Percentiles rank a stretch among this genome's conserved stretches.
These are phyloP conservation scores for Hyaloperonospora brassicae DNA, from an alignment of 352 stramenopile species.

Conservation along the genomic window DNA sequence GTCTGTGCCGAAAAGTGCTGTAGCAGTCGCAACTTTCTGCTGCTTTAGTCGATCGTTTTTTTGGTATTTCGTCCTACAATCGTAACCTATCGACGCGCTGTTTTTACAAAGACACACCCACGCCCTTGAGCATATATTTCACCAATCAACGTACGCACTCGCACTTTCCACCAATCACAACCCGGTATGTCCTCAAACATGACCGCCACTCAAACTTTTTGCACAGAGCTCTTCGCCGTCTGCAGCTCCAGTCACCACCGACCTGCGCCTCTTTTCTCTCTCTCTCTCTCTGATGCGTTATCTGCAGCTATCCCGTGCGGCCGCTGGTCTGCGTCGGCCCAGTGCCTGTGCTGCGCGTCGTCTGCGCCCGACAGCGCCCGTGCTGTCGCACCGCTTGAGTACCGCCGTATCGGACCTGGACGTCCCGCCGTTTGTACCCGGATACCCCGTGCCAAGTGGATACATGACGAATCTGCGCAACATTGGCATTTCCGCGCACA, in stretches of 20 bases:
- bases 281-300: slow-evolving; percentile 34
- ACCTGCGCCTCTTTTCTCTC: background rate
- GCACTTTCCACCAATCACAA: too few relatives aligned
- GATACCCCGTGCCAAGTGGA: slow-evolving; percentile 41
- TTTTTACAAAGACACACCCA: too few relatives aligned
- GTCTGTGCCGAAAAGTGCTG: too few relatives aligned
- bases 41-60: too few relatives aligned
- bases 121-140: too few relatives aligned
- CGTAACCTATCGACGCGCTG: too few relatives aligned
- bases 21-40: too few relatives aligned
- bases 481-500: slow-evolving; percentile 95
- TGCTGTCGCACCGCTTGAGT: slow-evolving; percentile 28
- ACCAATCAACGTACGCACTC: too few relatives aligned
- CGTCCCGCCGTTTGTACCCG: slow-evolving; percentile 38
- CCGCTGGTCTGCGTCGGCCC: slow-evolving; percentile 22
- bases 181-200: too few relatives aligned
- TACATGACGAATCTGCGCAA: slow-evolving; percentile 88
- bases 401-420: slow-evolving; percentile 12
- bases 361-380: slow-evolving; percentile 17
- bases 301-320: slow-evolving; percentile 45
- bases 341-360: slow-evolving; percentile 8
- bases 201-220: too few relatives aligned
- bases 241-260: slow-evolving; percentile 3
- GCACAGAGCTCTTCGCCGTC: slow-evolving; percentile 7
- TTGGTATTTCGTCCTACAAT: too few relatives aligned